Conservation (phyloP, 2,329 filamentous ascomycete species). For the Diaporthe longicolla region DNA sequence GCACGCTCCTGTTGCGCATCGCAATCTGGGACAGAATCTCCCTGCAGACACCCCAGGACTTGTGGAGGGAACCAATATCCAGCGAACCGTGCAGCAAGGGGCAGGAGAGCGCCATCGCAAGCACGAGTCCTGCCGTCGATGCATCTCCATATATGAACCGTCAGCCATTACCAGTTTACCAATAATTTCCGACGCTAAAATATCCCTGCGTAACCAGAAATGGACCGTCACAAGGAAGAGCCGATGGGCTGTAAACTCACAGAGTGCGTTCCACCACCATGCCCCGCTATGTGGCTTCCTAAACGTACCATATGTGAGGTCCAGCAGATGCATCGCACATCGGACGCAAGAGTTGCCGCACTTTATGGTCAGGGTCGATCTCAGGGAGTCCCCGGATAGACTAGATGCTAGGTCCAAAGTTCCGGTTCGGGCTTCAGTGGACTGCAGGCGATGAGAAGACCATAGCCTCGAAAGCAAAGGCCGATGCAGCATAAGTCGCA, state of each 20-base stretch:
- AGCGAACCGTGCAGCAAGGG: slow-evolving; percentile 24
- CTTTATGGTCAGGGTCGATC: slow-evolving; percentile 22
- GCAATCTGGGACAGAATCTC: not conserved
- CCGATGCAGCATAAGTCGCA: slow-evolving; percentile 46
- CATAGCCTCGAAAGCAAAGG: slow-evolving; percentile 44
- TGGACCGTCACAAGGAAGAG: not conserved
- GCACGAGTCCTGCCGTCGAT: slow-evolving; percentile 44
- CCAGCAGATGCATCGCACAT: slow-evolving; percentile 44
- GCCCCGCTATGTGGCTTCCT: slow-evolving; percentile 42
- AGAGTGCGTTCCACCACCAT: slow-evolving; percentile 47
- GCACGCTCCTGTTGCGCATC: not conserved
- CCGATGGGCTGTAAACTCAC: slow-evolving; percentile 33
- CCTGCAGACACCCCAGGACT: slow-evolving; percentile 7
- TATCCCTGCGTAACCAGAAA: not conserved
- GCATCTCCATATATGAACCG: slow-evolving; percentile 39
- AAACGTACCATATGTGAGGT: slow-evolving; percentile 44
- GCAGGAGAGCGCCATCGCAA: slow-evolving; percentile 44
- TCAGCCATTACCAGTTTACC: not conserved
- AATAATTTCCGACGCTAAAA: not conserved
- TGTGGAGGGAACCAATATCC: not conserved
- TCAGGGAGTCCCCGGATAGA: slow-evolving; percentile 22
- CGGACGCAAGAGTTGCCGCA: slow-evolving; percentile 44
- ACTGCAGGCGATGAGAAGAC: slow-evolving; percentile 29
- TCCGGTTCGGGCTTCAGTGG: slow-evolving; percentile 39
- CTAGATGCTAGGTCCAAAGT: slow-evolving; percentile 1